Base-by-base conservation (phyloP, 306 rosid genomes). In the Glycyrrhiza uralensis region DNA sequence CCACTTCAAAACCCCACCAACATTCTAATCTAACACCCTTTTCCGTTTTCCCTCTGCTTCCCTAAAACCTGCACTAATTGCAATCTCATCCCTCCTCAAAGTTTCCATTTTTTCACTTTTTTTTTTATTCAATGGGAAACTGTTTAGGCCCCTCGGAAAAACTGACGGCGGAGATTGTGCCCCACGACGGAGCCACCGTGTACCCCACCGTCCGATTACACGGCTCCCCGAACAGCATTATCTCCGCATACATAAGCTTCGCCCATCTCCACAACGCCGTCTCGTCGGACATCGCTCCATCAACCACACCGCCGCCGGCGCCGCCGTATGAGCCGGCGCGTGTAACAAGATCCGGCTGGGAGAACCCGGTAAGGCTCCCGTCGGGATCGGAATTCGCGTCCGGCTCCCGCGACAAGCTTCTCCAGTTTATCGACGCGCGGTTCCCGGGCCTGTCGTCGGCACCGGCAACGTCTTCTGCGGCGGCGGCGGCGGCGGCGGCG, bases 91-190 rank as follows among this genome's bases (percentile, higher is more conserved):
- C 70, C 69, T 58, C 69, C 23, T 33, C 24, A 14, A 17, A 17
- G 1, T 35, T 17, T 47, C 13, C 38, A 23, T 2, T 15, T n/a
- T 4, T 30, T 14, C 32, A 1, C 29, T 50, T 46, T 33, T 10
- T 2, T 45, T 4, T 0, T 28, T 17, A 13, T 3, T 41, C 1
- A 9, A 90, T 88, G 96, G 93, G 96, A 14, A 90, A 77, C 71
- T 90, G 96, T 59, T 8, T 83, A 14, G 28, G 29, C 41, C 71
- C 76, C 26, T 57, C 80, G 35, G 84, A 74, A 46, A 88, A 83
- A 61, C 75, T 83, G 4, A 67, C 92, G 75, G 90, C 96, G 13
- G 96, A 90, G 86, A 86, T 86, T 33, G 87, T 86, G 7, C 96
- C 93, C 15, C 88, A 86, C 30, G 87, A 77, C 61, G 62, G 75